Evolutionary conservation across 768 basidiomycete species (phyloP).

Genomic region (Kwoniella sp.): DNA sequence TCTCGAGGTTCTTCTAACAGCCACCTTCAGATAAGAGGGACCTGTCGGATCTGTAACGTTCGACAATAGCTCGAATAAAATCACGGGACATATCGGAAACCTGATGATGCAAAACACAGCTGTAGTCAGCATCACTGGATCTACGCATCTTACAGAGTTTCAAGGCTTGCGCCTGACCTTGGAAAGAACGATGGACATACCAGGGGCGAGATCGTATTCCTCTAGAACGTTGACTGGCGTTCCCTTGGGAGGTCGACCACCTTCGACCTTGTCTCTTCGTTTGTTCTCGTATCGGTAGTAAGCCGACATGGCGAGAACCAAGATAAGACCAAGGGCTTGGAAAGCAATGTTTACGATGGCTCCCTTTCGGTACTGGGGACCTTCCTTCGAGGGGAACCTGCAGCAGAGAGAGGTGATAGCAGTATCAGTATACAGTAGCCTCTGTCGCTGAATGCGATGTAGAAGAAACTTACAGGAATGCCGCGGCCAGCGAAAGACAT

Average conservation of each 20-base stretch:
- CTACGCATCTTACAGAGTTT: background rate
- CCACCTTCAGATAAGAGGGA: no score
- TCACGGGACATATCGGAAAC: conserved; percentile 4
- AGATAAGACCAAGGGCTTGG: conserved; percentile 50
- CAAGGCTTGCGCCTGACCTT: background rate
- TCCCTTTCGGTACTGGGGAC: conserved; percentile 56
- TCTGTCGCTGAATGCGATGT: background rate
- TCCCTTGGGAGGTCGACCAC: conserved; percentile 51
- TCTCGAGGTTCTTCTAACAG: no score
- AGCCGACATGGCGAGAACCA: conserved; percentile 50
- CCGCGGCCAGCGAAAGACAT: conserved; percentile 53
- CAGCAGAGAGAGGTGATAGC: no score
- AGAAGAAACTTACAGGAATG: conserved; percentile 40
- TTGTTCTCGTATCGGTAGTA: conserved; percentile 57
- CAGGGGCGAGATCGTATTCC: conserved; percentile 47
- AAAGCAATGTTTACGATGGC: conserved; percentile 56
- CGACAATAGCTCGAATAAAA: background rate
- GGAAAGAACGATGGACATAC: conserved; percentile 11
- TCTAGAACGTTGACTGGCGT: conserved; percentile 39
- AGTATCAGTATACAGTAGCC: conserved; percentile 27
- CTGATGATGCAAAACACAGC: background rate
- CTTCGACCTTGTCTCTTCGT: conserved; percentile 54
- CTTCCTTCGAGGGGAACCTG: conserved; percentile 54
- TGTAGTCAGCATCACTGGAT: background rate
- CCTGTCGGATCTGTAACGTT: no score